Percentiles rank a stretch among this genome's conserved stretches.
phyloP scores from a whole-genome alignment of 2,329 filamentous ascomycete genomes.

The Lachnellula cervina region DNA sequence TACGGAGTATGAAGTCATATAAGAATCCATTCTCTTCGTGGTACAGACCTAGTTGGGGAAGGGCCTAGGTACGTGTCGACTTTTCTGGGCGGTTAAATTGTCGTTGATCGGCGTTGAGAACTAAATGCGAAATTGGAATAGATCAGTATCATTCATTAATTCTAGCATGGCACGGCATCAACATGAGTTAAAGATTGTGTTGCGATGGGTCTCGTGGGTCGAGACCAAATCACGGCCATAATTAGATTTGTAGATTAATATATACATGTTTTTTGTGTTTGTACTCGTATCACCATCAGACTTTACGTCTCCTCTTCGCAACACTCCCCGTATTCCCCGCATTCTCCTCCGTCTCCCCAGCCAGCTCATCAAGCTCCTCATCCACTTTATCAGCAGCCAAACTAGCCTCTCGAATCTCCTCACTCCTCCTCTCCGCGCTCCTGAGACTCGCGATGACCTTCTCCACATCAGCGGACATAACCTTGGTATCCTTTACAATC shows the following conservation, averaged over 20 bases:
- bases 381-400: constrained; percentile 14
- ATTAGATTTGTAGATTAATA: neutral
- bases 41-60: no score
- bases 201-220: no score
- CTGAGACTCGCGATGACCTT: constrained; percentile 34
- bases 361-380: constrained; percentile 25
- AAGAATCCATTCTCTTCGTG: no score
- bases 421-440: constrained; percentile 28
- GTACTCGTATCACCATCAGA: neutral
- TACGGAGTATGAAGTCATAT: no score
- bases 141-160: no score
- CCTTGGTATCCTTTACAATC: constrained; percentile 78
- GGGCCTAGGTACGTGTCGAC: no score
- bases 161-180: no score
- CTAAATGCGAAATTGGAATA: no score
- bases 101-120: no score
- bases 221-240: no score
- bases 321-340: constrained; percentile 15
- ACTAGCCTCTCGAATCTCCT: constrained; percentile 23
- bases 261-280: neutral
- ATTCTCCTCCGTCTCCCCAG: constrained; percentile 19
- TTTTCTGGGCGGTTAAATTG: no score
- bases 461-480: constrained; percentile 88
- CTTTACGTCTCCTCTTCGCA: constrained; percentile 24
- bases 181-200: no score